Conservation (phyloP, 345 rosid species). For the Camelina hispida region DNA sequence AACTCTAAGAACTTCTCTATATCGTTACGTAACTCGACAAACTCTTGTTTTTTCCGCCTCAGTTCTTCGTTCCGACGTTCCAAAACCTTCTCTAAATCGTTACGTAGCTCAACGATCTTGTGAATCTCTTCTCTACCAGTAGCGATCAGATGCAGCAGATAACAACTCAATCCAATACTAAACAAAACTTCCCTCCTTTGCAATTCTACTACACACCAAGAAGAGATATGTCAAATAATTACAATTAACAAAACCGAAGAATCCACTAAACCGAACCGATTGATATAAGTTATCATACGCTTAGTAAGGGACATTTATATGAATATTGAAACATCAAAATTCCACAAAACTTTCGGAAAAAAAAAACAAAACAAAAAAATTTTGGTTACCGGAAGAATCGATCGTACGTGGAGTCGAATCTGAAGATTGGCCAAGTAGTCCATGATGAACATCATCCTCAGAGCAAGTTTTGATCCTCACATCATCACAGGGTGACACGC, state of each 20-base stretch:
- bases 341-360: too few species aligned
- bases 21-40: slow-evolving; percentile 50
- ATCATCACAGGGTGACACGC: slow-evolving; percentile 5
- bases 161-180: slow-evolving; percentile 60
- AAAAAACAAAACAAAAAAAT: too few species aligned
- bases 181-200: slow-evolving; percentile 45
- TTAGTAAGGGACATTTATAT: neutral
- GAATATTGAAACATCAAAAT: neutral
- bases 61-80: slow-evolving; percentile 46
- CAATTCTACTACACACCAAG: slow-evolving; percentile 31
- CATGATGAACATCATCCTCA: neutral
- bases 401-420: neutral
- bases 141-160: slow-evolving; percentile 57
- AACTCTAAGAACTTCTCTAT: slow-evolving; percentile 55
- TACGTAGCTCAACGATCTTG: slow-evolving; percentile 55
- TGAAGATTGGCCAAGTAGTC: neutral
- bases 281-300: neutral
- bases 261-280: neutral
- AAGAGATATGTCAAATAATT: neutral
- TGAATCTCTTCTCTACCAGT: slow-evolving; percentile 64
- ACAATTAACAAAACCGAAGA: neutral
- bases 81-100: slow-evolving; percentile 60
- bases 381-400: slow-evolving; percentile 24
- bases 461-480: neutral
- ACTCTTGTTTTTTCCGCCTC: slow-evolving; percentile 32